A percentile compares a stretch with the other conserved stretches of the same genome.
phyloP scores from a whole-genome alignment of 805 yeast species.

The Spathaspora hagerdaliae region DNA sequence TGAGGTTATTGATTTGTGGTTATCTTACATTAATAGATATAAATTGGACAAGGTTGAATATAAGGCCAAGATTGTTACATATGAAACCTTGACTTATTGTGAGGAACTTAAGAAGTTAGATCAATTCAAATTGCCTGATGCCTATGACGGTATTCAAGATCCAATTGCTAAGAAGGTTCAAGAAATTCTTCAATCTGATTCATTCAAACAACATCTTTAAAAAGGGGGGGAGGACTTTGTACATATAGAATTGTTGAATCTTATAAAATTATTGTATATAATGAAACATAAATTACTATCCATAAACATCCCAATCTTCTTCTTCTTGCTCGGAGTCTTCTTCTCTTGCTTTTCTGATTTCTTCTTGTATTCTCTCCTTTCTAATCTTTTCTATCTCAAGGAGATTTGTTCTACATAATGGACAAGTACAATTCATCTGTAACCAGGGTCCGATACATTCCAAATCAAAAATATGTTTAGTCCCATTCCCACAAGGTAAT shows the following conservation, averaged over 20 bases:
- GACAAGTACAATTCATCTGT: slow-evolving; percentile 70
- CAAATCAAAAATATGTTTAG: slow-evolving; percentile 71
- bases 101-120: slow-evolving; percentile 27
- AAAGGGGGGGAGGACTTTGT: neutral
- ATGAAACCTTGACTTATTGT: slow-evolving; percentile 26
- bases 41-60: slow-evolving; percentile 80
- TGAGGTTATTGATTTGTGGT: slow-evolving; percentile 77
- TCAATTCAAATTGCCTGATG: slow-evolving; percentile 28
- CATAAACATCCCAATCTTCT: slow-evolving; percentile 75
- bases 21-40: slow-evolving; percentile 74
- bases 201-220: slow-evolving; percentile 54
- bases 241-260: neutral
- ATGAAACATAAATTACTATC: slow-evolving; percentile 27
- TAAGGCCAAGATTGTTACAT: slow-evolving; percentile 56
- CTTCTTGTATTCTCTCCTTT: slow-evolving; percentile 29
- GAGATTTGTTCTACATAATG: slow-evolving; percentile 78
- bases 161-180: slow-evolving; percentile 64
- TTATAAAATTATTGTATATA: neutral
- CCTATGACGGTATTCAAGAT: slow-evolving; percentile 30
- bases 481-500: slow-evolving; percentile 52
- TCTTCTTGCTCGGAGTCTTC: slow-evolving; percentile 50
- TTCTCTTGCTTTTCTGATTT: slow-evolving; percentile 35
- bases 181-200: slow-evolving; percentile 67
- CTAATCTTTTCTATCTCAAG: slow-evolving; percentile 32
- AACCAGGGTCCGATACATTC: slow-evolving; percentile 94